A percentile compares a stretch with the other conserved stretches of the same genome.
Conservation (phyloP, 2,329 filamentous ascomycete species). For the Pezicula radicicola region DNA sequence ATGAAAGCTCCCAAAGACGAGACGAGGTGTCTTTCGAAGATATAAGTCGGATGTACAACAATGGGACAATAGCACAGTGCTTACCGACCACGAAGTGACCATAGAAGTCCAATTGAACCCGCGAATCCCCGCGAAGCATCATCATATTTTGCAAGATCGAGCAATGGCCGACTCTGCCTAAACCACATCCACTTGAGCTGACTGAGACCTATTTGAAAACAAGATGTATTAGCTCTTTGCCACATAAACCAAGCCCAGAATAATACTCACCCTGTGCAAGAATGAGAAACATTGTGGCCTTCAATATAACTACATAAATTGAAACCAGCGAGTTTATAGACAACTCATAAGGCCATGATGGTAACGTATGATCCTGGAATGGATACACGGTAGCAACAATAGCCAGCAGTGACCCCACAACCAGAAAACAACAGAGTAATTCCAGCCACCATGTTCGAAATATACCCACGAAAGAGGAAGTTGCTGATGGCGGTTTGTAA, state of each 20-base stretch:
- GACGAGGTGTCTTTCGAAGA: neutral
- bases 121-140: conserved; percentile 8
- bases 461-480: no score
- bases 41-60: neutral
- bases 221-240: neutral
- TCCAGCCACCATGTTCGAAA: neutral
- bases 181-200: conserved; percentile 17
- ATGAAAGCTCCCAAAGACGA: conserved; percentile 10
- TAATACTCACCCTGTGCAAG: conserved; percentile 3
- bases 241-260: no score
- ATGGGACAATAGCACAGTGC: neutral
- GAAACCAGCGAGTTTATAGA: conserved; percentile 12
- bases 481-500: no score
- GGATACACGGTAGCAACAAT: conserved; percentile 14
- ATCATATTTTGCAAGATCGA: conserved; percentile 10
- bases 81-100: conserved; percentile 3
- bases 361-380: conserved; percentile 5
- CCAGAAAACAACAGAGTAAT: neutral
- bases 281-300: conserved; percentile 7
- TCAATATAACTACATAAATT: conserved; percentile 10
- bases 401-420: conserved; percentile 2
- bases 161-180: conserved; percentile 3
- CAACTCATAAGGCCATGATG: conserved; percentile 8
- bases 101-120: conserved; percentile 6
- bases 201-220: conserved; percentile 1